Evolutionary conservation across 2,329 filamentous ascomycete species (phyloP), one percentile per base, ranked within the genome.

Genomic region (Botryotinia narcissicola): DNA sequence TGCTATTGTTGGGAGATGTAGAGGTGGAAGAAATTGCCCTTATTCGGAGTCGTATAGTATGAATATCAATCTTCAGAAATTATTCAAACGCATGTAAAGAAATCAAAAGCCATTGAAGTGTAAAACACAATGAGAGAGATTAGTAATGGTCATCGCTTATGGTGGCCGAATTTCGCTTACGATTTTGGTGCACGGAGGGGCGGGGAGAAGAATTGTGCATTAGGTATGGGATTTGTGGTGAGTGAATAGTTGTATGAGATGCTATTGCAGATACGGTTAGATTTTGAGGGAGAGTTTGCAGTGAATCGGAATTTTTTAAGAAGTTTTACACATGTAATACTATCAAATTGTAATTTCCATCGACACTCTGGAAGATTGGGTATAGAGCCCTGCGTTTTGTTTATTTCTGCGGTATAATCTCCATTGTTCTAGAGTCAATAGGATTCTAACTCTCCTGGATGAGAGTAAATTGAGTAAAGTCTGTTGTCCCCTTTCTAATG

Each of bases 401-500:
- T 29, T 29, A 3, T 32, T 7, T 1, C 0, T 18, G 51, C 1
- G 25, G 25, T n/a, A 29, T 29, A 18, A 18, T 8, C 3, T 18
- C 6, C 14, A 9, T 29, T 57, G 6, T 6, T 57, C 1, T 8
- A 29, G 14, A 57, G n/a, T 29, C 3, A 8, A 29, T 3, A 29
- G 14, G 1, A 6, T 3, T 18, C 6, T 1, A 14, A 54, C 5
- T 29, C 2, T n/a, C 2, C 0, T 7, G 5, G 3, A 7, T 18
- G 3, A 2, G 29, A 54, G 12, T 18, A 3, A 12, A 20, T 46
- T 3, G n/a, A 54, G 14, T 12, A 29, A n/a, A 8, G 16, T 29
- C 6, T 29, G 6, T 1, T 54, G 8, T 29, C 6, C 5, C 14
- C 2, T 29, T 16, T 29, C 12, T 4, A 29, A 54, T 29, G 25